Evolutionary conservation across 495 filamentous ascomycete genomes (phyloP).

Genomic region (Hypoxylon trugodes): DNA sequence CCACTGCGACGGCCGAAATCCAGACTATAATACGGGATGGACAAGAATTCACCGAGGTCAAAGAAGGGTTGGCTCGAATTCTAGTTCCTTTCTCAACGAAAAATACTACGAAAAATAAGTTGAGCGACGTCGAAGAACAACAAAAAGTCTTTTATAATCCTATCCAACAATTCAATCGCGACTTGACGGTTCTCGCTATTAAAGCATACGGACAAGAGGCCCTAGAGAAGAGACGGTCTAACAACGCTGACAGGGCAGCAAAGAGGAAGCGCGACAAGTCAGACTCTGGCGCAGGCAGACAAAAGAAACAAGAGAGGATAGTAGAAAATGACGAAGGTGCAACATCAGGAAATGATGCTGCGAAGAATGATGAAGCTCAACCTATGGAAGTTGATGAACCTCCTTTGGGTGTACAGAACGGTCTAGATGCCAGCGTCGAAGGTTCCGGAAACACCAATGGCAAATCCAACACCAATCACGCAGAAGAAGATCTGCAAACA

Average conservation of each 20-base stretch:
- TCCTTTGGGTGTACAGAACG: slow-evolving; percentile 28
- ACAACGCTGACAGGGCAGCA: slow-evolving; percentile 49
- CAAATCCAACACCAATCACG: slow-evolving; percentile 1
- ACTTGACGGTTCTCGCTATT: slow-evolving; percentile 91
- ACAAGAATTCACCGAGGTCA: slow-evolving; percentile 52
- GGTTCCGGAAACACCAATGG: neutral
- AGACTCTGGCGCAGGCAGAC: slow-evolving; percentile 42
- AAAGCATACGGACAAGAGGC: slow-evolving; percentile 79
- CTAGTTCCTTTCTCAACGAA: slow-evolving; percentile 50
- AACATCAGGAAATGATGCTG: slow-evolving; percentile 18
- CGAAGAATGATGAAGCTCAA: slow-evolving; percentile 9
- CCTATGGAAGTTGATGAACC: neutral
- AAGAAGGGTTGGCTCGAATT: slow-evolving; percentile 57
- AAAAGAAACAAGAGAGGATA: slow-evolving; percentile 37
- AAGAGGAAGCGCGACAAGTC: slow-evolving; percentile 46
- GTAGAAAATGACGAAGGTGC: slow-evolving; percentile 24
- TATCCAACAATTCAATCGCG: slow-evolving; percentile 97
- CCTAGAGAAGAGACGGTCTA: slow-evolving; percentile 53
- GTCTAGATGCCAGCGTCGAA: slow-evolving; percentile 3
- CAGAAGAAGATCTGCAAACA: slow-evolving; percentile 4
- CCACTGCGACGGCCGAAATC: slow-evolving; percentile 42
- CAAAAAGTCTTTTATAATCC: slow-evolving; percentile 98
- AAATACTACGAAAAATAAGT: slow-evolving; percentile 35
- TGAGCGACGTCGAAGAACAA: slow-evolving; percentile 49
- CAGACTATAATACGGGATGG: slow-evolving; percentile 49